Percentiles rank a stretch among this genome's conserved stretches.
phyloP scores from a whole-genome alignment of 2,329 filamentous ascomycete species.

The Fusarium scirpi region DNA sequence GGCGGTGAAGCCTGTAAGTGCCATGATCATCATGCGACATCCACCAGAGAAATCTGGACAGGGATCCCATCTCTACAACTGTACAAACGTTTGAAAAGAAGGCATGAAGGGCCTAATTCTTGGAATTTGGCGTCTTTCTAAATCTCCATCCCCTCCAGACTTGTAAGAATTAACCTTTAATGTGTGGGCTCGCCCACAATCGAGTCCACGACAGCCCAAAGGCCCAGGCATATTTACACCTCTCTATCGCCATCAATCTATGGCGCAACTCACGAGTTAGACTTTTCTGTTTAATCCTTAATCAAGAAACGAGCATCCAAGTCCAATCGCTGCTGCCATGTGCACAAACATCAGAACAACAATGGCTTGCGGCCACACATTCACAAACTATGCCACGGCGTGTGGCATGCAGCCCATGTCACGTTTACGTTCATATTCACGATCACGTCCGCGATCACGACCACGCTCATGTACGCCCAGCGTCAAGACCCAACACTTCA shows the following conservation, averaged over 20 bases:
- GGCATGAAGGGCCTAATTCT: constrained; percentile 12
- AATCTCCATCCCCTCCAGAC: not conserved
- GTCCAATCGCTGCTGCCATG: constrained; percentile 33
- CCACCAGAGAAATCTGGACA: constrained; percentile 26
- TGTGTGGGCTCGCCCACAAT: constrained; percentile 12
- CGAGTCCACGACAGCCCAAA: not conserved
- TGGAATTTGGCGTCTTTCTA: constrained; percentile 10
- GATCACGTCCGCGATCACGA: not conserved
- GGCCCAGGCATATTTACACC: not conserved
- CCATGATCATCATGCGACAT: constrained; percentile 41
- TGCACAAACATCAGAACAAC: constrained; percentile 43
- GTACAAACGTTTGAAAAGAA: constrained; percentile 17
- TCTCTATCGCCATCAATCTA: not conserved
- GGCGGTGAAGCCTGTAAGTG: constrained; percentile 36
- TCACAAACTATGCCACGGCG: constrained; percentile 29
- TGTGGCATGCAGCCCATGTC: constrained; percentile 12
- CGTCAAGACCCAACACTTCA: constrained; percentile 41
- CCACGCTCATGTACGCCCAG: constrained; percentile 27
- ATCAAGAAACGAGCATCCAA: not conserved
- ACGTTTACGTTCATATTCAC: constrained; percentile 24
- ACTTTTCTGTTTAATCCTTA: not conserved
- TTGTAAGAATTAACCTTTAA: constrained; percentile 6
- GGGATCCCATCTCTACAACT: constrained; percentile 32
- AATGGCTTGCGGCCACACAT: constrained; percentile 47
- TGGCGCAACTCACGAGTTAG: not conserved